Base-by-base conservation (phyloP, 2,329 filamentous ascomycete species). In the Trichoderma sp. region DNA sequence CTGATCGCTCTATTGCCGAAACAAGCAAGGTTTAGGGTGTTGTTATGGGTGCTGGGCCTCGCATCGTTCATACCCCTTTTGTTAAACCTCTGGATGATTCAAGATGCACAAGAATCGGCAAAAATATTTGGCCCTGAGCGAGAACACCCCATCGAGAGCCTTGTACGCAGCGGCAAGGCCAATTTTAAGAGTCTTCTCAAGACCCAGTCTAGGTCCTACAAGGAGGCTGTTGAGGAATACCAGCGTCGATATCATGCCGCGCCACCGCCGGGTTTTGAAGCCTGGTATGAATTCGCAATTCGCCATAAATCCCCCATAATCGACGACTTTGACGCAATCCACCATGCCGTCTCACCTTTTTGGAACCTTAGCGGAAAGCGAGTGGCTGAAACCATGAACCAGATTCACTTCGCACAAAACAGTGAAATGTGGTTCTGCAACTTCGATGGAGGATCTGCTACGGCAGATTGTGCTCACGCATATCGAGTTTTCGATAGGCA, bases 241-340 rank as follows among this genome's bases (percentile, higher is more conserved):
- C 77, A 74, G 17, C 77, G 79, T 25, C 79, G 82, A 9, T 78
- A 84, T 69, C 68, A 91, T 73, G 85, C 87, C 12, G 84, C 92
- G 15, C 92, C 92, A 17, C 92, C 92, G 13, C 90, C 88, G 2
- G 85, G 90, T 70, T 95, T 94, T 72, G 91, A 94, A 74, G 87
- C 87, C 70, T 95, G 92, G 92, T 94, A 89, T 74, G 84, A 90
- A 35, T 93, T 91, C 74, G 91, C 92, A 8, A 84, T 83, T 69
- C 80, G 84, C 13, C 78, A 79, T 50, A 77, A 84, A 27, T 90
- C 92, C 0, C 83, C 87, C 66, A 81, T 94, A 68, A 87, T 93
- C 65, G 92, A 95, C 73, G 89, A 92, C 74, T 95, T 91, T 73
- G 83, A 86, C 45, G 75, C 72, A 0, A 82, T 86, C 2, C 73